phyloP scores from a whole-genome alignment of 306 rosid genomes.

The Morella rubra region DNA sequence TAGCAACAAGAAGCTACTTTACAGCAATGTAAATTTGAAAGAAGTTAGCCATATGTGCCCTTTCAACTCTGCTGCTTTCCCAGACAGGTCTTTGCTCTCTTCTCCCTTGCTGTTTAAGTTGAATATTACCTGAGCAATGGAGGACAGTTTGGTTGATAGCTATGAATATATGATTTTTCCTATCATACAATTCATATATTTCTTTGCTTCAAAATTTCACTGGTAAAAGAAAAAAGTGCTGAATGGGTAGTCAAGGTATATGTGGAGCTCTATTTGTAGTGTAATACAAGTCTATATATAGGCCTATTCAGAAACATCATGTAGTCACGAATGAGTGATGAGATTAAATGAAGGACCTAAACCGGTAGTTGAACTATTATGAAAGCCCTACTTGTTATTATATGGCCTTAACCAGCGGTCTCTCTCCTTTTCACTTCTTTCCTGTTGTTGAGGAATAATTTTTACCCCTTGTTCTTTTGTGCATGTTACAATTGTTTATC shows the following conservation, averaged over 20 bases:
- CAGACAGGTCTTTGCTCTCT: no score
- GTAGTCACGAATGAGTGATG: not conserved
- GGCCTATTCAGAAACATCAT: not conserved
- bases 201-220: not conserved
- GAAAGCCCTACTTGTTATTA: no score
- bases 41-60: no score
- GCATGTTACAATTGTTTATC: not conserved
- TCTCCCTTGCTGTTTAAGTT: not conserved
- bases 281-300: no score
- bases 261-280: no score
- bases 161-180: not conserved
- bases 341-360: not conserved
- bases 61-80: no score
- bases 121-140: constrained; percentile 2
- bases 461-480: not conserved
- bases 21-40: constrained; percentile 4
- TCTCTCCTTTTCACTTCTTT: not conserved
- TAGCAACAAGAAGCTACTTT: constrained; percentile 91
- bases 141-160: constrained; percentile 1
- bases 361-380: not conserved
- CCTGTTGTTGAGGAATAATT: not conserved
- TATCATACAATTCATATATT: not conserved
- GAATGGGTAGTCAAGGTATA: not conserved
- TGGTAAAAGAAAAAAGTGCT: not conserved
- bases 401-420: no score